Base-by-base conservation (phyloP, 768 basidiomycete species). In the Amanita pallidorosea region DNA sequence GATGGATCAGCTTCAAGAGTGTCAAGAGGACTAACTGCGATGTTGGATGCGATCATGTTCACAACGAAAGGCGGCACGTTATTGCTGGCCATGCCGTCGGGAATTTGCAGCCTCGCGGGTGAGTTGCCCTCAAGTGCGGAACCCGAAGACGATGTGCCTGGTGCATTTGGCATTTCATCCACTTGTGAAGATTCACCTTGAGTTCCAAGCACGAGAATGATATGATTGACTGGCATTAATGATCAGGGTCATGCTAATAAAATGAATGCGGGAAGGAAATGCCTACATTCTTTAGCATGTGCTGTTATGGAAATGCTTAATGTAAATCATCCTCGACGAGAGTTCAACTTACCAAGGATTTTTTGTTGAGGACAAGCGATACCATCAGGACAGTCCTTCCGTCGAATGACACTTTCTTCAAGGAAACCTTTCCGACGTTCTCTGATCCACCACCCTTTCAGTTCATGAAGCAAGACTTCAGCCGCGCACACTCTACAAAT, bases 381-480 rank as follows among this genome's bases (percentile, higher is more conserved):
- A n/a, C 83, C 84, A 6, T 84, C 74, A 8, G 73, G 73, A 56
- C 88, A 91, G 58, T 90, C 83, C 29, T 76, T 77, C 35, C 85
- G 71, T n/a, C 64, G 72, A 57, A 72, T 61, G n/a, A 86, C 62
- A 40, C 60, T 61, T 42, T 72, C 73, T 37, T 81, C 80, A 47
- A 85, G 62, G 55, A 77, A 73, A 13, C 83, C 87, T 58, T 81
- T 85, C 65, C 71, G 74, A 25, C 88, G 76, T 64, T 90, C 87
- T 45, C 83, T 70, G 31, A 89, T 67, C 87, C 88, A 90, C 88
- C 88, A 91, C 35, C 83, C 85, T 54, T 74, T 79, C 40, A 90
- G 60, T 9, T 88, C 88, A 71, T 80, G 86, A 2, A 89, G 67
- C 15, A 90, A 69, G 2, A 88, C 74, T 61, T 89, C 86, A 0